Evolutionary conservation across 2,329 filamentous ascomycete species (phyloP), one percentile per base, ranked within the genome.

Genomic region (Cercospora janseana): DNA sequence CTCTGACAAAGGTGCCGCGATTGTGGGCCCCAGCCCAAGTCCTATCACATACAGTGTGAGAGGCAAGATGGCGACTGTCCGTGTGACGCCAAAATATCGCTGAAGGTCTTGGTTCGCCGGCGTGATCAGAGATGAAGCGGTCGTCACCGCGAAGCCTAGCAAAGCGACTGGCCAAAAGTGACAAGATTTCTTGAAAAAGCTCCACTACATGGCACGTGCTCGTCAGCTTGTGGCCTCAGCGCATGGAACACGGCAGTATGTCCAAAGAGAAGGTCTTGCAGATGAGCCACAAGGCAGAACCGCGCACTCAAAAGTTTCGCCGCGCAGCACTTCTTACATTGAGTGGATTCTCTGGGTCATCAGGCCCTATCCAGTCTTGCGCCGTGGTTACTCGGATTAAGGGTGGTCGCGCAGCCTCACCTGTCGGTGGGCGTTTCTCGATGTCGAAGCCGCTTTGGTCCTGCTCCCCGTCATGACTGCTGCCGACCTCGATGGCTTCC

Each of bases 11-110:
- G 69, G 70, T 10, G 67, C 62, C 6, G 63, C 63, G 9, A 70
- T 73, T 0, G 81, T 79, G 1, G 87, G 86, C 0, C 86, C 86
- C 48, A 85, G 80, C 1, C 83, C 87, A 38, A 88, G 85, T 1
- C 69, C 70, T 6, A 85, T 66, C 4, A 81, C 76, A 63, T 82
- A 86, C 4, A 83, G 0, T 28, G 59, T 51, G 26, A 86, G 63
- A 0, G 79, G 78, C 0, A 85, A 66, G n/a, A 86, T 69, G 0
- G 82, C 78, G 6, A 75, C 72, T 1, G 79, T 82, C 41, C 73
- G 72, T 10, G 72, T 74, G 9, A 83, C 72, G 35, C 72, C 57
- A 62, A 86, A 86, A 5, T 79, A 29, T 24, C 43, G 23, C 31
- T 54, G 52, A 16, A 64, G 41, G 9, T 63, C 54, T 15, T 46